phyloP scores from a whole-genome alignment of 495 filamentous ascomycete genomes.

The Penicillium canescens region DNA sequence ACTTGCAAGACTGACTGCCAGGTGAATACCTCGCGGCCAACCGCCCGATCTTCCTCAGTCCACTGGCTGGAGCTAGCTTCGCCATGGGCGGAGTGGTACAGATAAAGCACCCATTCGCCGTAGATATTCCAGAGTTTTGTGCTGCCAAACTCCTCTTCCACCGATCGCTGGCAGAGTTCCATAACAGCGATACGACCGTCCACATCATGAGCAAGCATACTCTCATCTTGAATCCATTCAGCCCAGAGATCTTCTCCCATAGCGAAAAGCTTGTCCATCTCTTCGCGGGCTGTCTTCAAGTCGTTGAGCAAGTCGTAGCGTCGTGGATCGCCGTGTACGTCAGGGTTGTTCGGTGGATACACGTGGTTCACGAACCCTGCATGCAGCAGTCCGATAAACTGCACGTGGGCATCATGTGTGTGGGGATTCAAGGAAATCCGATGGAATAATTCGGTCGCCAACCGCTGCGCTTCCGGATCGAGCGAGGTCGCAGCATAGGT shows the following conservation, averaged over 20 bases:
- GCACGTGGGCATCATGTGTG: slow-evolving; percentile 63
- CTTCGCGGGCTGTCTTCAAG: slow-evolving; percentile 60
- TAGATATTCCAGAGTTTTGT: slow-evolving; percentile 85
- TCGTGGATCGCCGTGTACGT: slow-evolving; percentile 45
- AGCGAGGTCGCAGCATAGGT: slow-evolving; percentile 53
- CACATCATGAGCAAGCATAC: slow-evolving; percentile 57
- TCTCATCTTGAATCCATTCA: slow-evolving; percentile 66
- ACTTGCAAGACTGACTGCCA: slow-evolving; percentile 73
- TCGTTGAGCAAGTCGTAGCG: slow-evolving; percentile 62
- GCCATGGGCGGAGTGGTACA: slow-evolving; percentile 63
- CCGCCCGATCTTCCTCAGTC: slow-evolving; percentile 72
- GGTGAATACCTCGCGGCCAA: slow-evolving; percentile 78
- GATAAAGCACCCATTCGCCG: slow-evolving; percentile 79
- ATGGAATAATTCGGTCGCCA: slow-evolving; percentile 52
- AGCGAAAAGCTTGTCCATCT: slow-evolving; percentile 66
- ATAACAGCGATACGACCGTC: slow-evolving; percentile 73
- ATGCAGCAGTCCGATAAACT: slow-evolving; percentile 65
- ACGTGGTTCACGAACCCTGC: slow-evolving; percentile 61
- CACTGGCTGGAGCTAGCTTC: slow-evolving; percentile 60
- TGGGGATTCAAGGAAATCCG: slow-evolving; percentile 62
- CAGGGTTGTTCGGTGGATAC: slow-evolving; percentile 46
- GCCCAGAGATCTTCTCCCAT: slow-evolving; percentile 66
- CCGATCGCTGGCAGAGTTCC: slow-evolving; percentile 78
- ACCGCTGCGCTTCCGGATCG: slow-evolving; percentile 51
- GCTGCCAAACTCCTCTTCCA: slow-evolving; percentile 80